These are phyloP conservation scores for Coccinonectria pachysandricola DNA, from an alignment of 2,329 filamentous ascomycete species.

Conservation along the genomic window DNA sequence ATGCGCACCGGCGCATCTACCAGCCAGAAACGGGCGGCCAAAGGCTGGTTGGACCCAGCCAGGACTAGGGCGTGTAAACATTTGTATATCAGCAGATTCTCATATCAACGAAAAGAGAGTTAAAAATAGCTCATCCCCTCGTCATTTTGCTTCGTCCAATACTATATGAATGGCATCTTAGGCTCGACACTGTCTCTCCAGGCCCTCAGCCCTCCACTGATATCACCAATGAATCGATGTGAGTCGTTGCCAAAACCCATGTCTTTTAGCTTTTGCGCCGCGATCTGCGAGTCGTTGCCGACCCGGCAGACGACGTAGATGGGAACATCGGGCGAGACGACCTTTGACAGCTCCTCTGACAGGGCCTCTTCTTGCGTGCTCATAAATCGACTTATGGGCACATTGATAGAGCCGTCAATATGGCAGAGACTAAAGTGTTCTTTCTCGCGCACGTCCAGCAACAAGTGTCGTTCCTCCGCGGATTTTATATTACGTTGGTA, in stretches of 20 bases:
- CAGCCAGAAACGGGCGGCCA: constrained; percentile 8
- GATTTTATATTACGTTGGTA: constrained; percentile 34
- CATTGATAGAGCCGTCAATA: constrained; percentile 64
- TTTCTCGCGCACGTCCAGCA: constrained; percentile 77
- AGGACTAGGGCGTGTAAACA: constrained; percentile 10
- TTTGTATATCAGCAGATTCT: too few relatives aligned
- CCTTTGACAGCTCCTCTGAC: constrained; percentile 29
- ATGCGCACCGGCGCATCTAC: constrained; percentile 16
- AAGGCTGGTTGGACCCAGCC: constrained; percentile 7
- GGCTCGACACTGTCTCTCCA: constrained; percentile 62
- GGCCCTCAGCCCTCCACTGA: constrained; percentile 59
- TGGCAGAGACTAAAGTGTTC: constrained; percentile 76
- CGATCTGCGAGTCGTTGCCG: constrained; percentile 70
- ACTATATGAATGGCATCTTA: constrained; percentile 42
- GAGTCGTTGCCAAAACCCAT: constrained; percentile 42
- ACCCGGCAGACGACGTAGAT: constrained; percentile 66
- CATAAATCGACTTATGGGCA: constrained; percentile 50
- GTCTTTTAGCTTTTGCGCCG: constrained; percentile 54
- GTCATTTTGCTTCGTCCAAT: too few relatives aligned
- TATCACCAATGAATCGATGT: constrained; percentile 55
- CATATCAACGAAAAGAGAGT: constrained; percentile 13
- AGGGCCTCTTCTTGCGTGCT: constrained; percentile 28
- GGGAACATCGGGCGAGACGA: constrained; percentile 33
- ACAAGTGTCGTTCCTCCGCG: constrained; percentile 32
- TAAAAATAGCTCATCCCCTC: too few relatives aligned